Base-by-base conservation (phyloP, 108 stramenopile genomes). In the Cyclostephanos tholiformis region DNA sequence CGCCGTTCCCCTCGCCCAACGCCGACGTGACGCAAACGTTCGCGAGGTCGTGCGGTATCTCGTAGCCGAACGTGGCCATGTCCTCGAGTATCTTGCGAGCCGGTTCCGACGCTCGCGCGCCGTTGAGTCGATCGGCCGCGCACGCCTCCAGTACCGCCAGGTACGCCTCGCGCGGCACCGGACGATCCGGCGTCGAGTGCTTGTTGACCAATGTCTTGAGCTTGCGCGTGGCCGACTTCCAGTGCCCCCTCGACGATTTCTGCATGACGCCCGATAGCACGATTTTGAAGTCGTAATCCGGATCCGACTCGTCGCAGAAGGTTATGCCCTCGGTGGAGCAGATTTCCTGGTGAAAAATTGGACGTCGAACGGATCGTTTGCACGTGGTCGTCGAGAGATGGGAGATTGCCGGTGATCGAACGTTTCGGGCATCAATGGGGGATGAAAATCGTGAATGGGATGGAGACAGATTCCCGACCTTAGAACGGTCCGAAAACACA, bases 41-140 rank as follows among this genome's bases (percentile, higher is more conserved):
- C 2, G 81, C 89, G 38, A 84, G 61, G 6, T 86, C 87, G 17
- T 48, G 61, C 7, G 91, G 88, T 60, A 95, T 90, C 12, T 56
- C 65, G 68, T 89, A 89, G 25, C 79, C 91, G 50, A 61, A 39
- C 49, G 85, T 82, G 7, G 88, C 61, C 90, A 95, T 91, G 25
- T 87, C 83, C 68, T 95, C 94, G 86, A 95, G 70, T 25, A 91
- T 88, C 74, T 85, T 91, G 25, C 94, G 76, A 14, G 89, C 91
- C 1, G 94, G 90, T 66, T 92, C 94, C 4, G 88, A 75, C n/a
- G 94, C 94, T 11, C 94, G 87, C 14, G 94, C 94, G 20, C 94
- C 94, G 64, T 95, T 88, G 57, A 91, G 51, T 59, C 94, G 77
- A 67, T 92, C 67, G 27, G 85, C 84, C 62, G 89, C 82, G 67